A percentile compares a stretch with the other conserved stretches of the same genome.
Evolutionary conservation across 1,284 basidiomycete species (phyloP).

Genomic region (Cutaneotrichosporon mucoides): DNA sequence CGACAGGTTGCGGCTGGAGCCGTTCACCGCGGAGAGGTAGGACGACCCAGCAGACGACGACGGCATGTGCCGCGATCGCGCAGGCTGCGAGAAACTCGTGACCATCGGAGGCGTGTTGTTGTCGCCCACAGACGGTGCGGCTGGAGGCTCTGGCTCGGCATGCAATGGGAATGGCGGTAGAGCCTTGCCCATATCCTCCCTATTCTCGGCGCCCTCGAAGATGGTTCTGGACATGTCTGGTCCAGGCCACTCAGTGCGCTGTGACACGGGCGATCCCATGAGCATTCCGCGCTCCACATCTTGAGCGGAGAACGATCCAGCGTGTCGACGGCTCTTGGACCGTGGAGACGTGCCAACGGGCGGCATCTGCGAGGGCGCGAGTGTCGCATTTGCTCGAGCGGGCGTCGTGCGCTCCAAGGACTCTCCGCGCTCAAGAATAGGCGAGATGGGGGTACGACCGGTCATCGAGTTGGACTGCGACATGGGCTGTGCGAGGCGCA

Average conservation of each 20-base stretch:
- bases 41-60: constrained; percentile 37
- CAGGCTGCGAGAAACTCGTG: constrained; percentile 18
- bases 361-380: constrained; percentile 3
- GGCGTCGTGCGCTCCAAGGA: constrained; percentile 1
- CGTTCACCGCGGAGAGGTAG: constrained; percentile 8
- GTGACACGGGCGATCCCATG: constrained; percentile 54
- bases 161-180: constrained; percentile 18
- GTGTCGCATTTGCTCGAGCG: not conserved
- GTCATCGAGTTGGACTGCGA: constrained; percentile 15
- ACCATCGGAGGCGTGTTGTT: constrained; percentile 18
- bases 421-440: constrained; percentile 33
- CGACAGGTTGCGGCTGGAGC: constrained; percentile 30
- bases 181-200: not conserved
- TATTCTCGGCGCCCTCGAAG: constrained; percentile 12
- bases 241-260: constrained; percentile 14
- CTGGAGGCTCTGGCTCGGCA: constrained; percentile 14
- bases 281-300: constrained; percentile 83
- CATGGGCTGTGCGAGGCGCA: constrained; percentile 19
- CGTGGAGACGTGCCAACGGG: constrained; percentile 15
- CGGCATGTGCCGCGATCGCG: constrained; percentile 26
- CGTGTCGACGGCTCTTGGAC: constrained; percentile 68
- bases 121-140: not conserved
- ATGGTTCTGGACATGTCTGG: constrained; percentile 13
- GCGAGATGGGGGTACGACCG: constrained; percentile 47
- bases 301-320: constrained; percentile 85